These are phyloP conservation scores for Cladophialophora exuberans DNA, from an alignment of 2,329 filamentous ascomycete genomes.

Conservation along the genomic window DNA sequence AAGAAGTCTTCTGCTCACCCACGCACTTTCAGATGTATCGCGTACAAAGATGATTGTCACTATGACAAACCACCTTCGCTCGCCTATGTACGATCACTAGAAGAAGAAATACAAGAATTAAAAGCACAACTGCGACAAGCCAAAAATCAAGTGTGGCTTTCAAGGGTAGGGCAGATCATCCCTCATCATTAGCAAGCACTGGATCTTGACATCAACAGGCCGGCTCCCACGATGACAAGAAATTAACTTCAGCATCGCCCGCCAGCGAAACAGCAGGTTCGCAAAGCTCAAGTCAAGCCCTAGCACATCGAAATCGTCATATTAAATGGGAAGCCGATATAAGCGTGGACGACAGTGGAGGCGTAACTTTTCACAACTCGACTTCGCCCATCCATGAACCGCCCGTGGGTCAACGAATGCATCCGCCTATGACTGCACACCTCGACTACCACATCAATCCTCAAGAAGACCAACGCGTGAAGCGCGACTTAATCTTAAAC, in stretches of 20 bases:
- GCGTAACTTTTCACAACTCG: constrained; percentile 32
- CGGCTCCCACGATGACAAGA: constrained; percentile 29
- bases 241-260: constrained; percentile 28
- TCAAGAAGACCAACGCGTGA: constrained; percentile 27
- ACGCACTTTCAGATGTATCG: constrained; percentile 28
- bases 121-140: constrained; percentile 30
- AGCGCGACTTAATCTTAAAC: constrained; percentile 29
- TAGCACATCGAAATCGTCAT: constrained; percentile 23
- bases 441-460: constrained; percentile 1
- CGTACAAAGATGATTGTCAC: constrained; percentile 35
- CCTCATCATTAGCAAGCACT: neutral
- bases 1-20: neutral
- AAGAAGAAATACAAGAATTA: constrained; percentile 32
- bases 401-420: constrained; percentile 21
- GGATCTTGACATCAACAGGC: constrained; percentile 14
- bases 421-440: constrained; percentile 8
- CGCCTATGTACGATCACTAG: constrained; percentile 33
- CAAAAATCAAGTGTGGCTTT: constrained; percentile 31
- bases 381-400: constrained; percentile 33
- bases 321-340: constrained; percentile 32
- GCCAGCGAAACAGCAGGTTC: constrained; percentile 27
- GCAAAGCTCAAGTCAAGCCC: constrained; percentile 18
- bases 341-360: constrained; percentile 31
- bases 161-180: constrained; percentile 14
- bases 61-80: constrained; percentile 34